Evolutionary conservation across 306 rosid species (phyloP).

Genomic region (Cercis canadensis): DNA sequence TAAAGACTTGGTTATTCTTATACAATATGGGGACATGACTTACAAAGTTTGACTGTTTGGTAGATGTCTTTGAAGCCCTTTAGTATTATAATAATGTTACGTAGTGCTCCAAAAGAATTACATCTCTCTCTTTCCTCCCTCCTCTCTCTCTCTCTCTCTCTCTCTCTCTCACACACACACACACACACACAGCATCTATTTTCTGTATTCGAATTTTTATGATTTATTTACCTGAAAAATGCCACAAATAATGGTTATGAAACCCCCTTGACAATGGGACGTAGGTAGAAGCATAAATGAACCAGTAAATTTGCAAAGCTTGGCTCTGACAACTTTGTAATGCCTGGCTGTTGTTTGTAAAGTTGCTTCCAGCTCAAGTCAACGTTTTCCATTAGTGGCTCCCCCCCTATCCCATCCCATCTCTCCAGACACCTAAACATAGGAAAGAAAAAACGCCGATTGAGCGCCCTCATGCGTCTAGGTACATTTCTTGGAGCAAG

Average conservation of each 20-base stretch:
- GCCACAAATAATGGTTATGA: background rate
- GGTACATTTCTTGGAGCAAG: slow-evolving; percentile 26
- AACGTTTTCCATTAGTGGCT: background rate
- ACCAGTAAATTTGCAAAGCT: background rate
- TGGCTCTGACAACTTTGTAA: background rate
- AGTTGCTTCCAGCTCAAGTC: slow-evolving; percentile 14
- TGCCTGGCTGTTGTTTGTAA: slow-evolving; percentile 10
- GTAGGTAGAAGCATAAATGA: background rate
- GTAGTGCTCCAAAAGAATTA: slow-evolving; percentile 10
- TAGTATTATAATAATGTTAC: slow-evolving; percentile 3
- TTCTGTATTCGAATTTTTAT: background rate
- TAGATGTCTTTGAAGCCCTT: slow-evolving; percentile 24
- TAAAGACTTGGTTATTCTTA: slow-evolving; percentile 7
- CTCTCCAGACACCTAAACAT: background rate
- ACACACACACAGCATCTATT: too few species aligned
- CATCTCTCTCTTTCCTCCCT: background rate
- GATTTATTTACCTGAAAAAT: slow-evolving; percentile 5
- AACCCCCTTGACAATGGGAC: background rate
- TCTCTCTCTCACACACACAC: too few species aligned
- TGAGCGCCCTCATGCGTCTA: background rate
- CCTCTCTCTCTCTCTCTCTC: too few species aligned
- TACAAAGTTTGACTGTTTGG: slow-evolving; percentile 18
- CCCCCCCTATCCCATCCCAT: background rate
- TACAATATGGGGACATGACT: slow-evolving; percentile 1
- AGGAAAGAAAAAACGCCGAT: too few species aligned